A percentile compares a stretch with the other conserved stretches of the same genome.
phyloP scores from a whole-genome alignment of 2,329 filamentous ascomycete species.

The Xylaria sp. region DNA sequence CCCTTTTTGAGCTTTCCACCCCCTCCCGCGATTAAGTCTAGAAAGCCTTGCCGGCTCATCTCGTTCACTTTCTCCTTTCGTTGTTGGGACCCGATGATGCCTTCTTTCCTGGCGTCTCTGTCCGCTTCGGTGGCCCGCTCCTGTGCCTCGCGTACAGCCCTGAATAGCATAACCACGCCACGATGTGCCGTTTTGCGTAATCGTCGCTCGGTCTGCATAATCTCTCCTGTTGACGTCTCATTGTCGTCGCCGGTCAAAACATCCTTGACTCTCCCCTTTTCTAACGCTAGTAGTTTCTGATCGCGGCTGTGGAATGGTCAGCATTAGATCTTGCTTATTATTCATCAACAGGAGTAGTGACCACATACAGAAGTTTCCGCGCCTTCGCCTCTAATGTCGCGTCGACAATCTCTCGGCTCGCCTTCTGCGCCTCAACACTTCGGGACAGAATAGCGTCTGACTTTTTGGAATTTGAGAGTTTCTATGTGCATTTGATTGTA shows the following conservation, averaged over 20 bases:
- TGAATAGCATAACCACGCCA: conserved; percentile 96
- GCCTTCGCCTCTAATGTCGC: conserved; percentile 85
- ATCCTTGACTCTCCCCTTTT: conserved; percentile 90
- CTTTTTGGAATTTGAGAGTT: conserved; percentile 83
- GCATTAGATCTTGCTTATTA: background rate
- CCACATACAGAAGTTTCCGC: conserved; percentile 69
- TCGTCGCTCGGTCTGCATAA: conserved; percentile 78
- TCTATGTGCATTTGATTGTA: conserved; percentile 53
- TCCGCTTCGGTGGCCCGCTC: conserved; percentile 86
- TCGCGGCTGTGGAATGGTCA: conserved; percentile 60
- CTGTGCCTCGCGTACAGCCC: conserved; percentile 92
- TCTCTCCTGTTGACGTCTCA: conserved; percentile 63
- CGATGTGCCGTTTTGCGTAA: conserved; percentile 89
- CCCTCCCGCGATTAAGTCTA: conserved; percentile 83
- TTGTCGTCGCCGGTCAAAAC: conserved; percentile 72
- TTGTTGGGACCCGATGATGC: conserved; percentile 80
- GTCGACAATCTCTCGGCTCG: conserved; percentile 78
- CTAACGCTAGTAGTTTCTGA: conserved; percentile 80
- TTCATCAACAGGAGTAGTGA: no score
- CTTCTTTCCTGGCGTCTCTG: conserved; percentile 73
- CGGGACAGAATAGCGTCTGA: conserved; percentile 92
- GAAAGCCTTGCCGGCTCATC: conserved; percentile 96
- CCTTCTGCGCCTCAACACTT: conserved; percentile 77
- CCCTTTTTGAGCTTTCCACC: conserved; percentile 70
- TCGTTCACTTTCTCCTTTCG: conserved; percentile 91